phyloP scores from a whole-genome alignment of 441 rosid genomes.

The Euphorbia schlechtendalii region DNA sequence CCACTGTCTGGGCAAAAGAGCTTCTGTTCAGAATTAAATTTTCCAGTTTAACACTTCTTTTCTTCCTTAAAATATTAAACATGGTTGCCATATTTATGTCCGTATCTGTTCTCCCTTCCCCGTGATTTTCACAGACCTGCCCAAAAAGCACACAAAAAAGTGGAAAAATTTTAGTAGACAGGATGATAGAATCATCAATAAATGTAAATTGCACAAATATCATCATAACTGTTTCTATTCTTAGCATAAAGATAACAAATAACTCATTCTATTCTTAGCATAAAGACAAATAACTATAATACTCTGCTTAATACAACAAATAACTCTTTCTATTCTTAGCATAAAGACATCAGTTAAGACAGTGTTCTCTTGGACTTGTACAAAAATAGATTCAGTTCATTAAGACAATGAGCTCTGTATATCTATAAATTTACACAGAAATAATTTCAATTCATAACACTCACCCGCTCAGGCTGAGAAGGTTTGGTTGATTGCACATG shows the following conservation, averaged over 20 bases:
- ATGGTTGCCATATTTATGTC: constrained; percentile 55
- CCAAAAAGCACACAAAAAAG: too few relatives aligned
- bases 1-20: constrained; percentile 66
- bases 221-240: too few relatives aligned
- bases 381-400: too few relatives aligned
- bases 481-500: constrained; percentile 28
- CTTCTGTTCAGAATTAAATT: constrained; percentile 48
- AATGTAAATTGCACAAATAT: neutral
- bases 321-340: too few relatives aligned
- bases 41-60: constrained; percentile 50
- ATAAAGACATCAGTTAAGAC: too few relatives aligned
- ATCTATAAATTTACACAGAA: too few relatives aligned
- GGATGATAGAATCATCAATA: neutral
- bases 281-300: too few relatives aligned
- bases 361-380: too few relatives aligned
- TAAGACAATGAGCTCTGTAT: too few relatives aligned
- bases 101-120: constrained; percentile 49
- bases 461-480: constrained; percentile 45
- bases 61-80: constrained; percentile 51
- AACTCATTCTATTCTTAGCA: too few relatives aligned
- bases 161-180: neutral
- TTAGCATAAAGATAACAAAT: too few relatives aligned
- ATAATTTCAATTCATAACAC: neutral
- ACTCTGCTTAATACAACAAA: neutral
- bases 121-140: constrained; percentile 38